Percentiles rank a stretch among this genome's conserved stretches.
Evolutionary conservation across 1,139 yeast genomes (phyloP).

Genomic region (Sugiyamaella castrensis): DNA sequence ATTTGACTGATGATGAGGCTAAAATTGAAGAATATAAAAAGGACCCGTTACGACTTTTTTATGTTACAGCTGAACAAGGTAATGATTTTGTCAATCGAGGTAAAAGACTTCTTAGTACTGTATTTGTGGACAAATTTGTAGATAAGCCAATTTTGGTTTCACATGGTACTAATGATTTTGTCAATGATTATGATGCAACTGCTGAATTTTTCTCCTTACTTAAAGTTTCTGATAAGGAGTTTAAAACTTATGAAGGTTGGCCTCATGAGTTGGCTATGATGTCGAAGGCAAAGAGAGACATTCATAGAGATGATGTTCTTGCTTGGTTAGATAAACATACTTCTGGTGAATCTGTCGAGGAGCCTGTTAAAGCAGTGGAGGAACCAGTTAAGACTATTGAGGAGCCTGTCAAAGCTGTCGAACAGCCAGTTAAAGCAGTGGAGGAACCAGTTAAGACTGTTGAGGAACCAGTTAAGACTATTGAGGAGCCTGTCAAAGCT

Average conservation of each 20-base stretch:
- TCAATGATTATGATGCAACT: constrained; percentile 58
- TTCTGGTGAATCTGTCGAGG: background rate
- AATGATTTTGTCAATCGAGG: constrained; percentile 70
- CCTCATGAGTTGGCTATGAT: constrained; percentile 44
- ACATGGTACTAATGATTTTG: constrained; percentile 52
- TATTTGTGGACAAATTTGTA: constrained; percentile 46
- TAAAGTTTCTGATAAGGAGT: constrained; percentile 36
- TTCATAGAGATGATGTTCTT: constrained; percentile 40
- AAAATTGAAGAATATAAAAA: constrained; percentile 26
- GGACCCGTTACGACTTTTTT: constrained; percentile 38
- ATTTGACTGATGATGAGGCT: constrained; percentile 52
- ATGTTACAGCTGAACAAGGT: constrained; percentile 51
- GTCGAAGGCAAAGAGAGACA: constrained; percentile 39
- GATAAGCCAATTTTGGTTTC: constrained; percentile 49
- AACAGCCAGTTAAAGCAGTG: constrained; percentile 4
- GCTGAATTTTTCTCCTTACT: constrained; percentile 46
- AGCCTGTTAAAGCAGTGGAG: constrained; percentile 1
- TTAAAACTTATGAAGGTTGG: constrained; percentile 37
- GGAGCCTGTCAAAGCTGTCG: constrained; percentile 10
- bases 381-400: constrained; percentile 12
- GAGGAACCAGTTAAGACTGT: constrained; percentile 5
- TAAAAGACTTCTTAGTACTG: constrained; percentile 45
- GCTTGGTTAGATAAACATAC: constrained; percentile 40
- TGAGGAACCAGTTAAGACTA: constrained; percentile 8
- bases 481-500: constrained; percentile 1